phyloP scores from a whole-genome alignment of 176 grass and related monocot species.

The Aegilops bicornis region DNA sequence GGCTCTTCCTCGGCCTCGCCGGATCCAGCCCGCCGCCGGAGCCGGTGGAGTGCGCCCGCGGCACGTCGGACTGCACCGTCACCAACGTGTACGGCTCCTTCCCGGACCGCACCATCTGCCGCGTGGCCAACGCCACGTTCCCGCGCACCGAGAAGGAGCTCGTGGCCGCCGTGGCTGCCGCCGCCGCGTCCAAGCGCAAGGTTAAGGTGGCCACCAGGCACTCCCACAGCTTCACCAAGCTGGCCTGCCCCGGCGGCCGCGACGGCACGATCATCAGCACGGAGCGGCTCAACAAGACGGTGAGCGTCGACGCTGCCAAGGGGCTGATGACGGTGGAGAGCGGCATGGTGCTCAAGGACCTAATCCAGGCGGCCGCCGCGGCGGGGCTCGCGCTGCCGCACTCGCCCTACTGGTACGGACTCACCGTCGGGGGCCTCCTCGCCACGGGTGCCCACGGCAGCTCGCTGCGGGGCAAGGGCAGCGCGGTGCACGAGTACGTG shows the following conservation, averaged over 20 bases:
- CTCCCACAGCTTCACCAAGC: conserved; percentile 62
- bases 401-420: conserved; percentile 58
- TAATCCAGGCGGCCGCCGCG: conserved; percentile 42
- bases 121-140: conserved; percentile 31
- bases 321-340: conserved; percentile 33
- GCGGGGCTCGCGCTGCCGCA: conserved; percentile 46
- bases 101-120: conserved; percentile 51
- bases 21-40: conserved; percentile 39
- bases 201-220: conserved; percentile 46
- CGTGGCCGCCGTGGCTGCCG: conserved; percentile 38
- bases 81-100: conserved; percentile 55
- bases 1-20: background rate
- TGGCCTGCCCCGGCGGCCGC: conserved; percentile 47
- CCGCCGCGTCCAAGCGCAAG: conserved; percentile 25
- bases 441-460: conserved; percentile 63
- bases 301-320: conserved; percentile 2
- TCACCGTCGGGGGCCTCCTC: conserved; percentile 62
- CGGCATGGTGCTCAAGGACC: conserved; percentile 40
- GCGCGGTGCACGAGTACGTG: conserved; percentile 75
- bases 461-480: conserved; percentile 55
- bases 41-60: conserved; percentile 26
- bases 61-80: conserved; percentile 38
- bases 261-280: conserved; percentile 48
- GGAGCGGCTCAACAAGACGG: conserved; percentile 16
- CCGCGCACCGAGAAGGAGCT: conserved; percentile 60